A percentile compares a stretch with the other conserved stretches of the same genome.
Conservation (phyloP, 2,329 filamentous ascomycete genomes). For the Epichloe coenophiala region DNA sequence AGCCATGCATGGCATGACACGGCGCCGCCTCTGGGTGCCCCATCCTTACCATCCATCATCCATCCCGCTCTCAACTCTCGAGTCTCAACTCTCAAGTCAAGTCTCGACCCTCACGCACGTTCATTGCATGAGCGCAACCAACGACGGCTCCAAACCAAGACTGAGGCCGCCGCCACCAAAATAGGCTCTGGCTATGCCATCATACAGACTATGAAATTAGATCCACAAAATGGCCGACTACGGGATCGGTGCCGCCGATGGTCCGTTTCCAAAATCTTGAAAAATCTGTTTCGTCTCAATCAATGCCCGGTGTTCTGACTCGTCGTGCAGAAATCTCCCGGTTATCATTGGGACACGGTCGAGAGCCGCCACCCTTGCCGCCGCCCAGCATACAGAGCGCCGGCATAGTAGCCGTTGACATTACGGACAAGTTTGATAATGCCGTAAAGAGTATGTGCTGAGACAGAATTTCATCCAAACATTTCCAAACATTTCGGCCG, state of each 20-base stretch:
- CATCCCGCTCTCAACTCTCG: constrained; percentile 1
- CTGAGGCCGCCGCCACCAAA: not conserved
- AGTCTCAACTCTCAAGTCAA: not conserved
- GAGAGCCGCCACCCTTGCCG: constrained; percentile 19
- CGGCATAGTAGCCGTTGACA: constrained; percentile 43
- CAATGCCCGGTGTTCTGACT: constrained; percentile 12
- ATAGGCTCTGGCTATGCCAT: constrained; percentile 2
- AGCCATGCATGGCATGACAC: not conserved
- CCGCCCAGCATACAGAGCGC: constrained; percentile 28
- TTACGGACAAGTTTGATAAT: constrained; percentile 40
- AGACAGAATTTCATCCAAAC: not conserved
- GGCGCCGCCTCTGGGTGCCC: constrained; percentile 1
- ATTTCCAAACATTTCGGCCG: not conserved
- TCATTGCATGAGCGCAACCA: not conserved
- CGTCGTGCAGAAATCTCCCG: constrained; percentile 24
- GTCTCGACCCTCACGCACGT: not conserved
- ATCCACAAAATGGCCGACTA: constrained; percentile 20
- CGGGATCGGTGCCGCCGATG: constrained; percentile 21
- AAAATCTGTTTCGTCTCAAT: not conserved
- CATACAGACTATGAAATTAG: not conserved
- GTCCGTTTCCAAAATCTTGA: constrained; percentile 10
- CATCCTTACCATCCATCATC: not conserved
- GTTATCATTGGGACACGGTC: constrained; percentile 24
- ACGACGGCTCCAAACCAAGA: not conserved
- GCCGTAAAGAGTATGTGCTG: constrained; percentile 36